Evolutionary conservation across 495 filamentous ascomycete genomes (phyloP), one percentile per base, ranked within the genome.

Genomic region (Xylaria flabelliformis): DNA sequence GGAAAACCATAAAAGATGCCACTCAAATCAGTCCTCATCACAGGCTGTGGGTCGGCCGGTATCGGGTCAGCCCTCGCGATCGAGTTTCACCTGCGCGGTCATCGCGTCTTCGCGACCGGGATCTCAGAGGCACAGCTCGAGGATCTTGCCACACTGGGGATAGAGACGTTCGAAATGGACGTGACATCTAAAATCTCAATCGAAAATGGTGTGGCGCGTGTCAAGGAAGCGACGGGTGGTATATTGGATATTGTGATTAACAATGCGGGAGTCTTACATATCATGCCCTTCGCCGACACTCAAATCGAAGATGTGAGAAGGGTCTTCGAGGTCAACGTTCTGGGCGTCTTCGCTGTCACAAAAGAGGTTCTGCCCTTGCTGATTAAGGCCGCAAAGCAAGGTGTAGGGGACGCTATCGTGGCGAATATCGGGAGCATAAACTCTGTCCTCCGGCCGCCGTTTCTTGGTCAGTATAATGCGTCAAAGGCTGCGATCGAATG

Each of bases 311-410:
- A 73, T 1, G 85, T 81, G 0, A 83, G 83, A 66, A 74, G 75
- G 1, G 70, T 90, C 0, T 88, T 87, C 73, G 85, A 90, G 19
- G 77, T 84, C 42, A 91, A 91, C 70, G 81, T 91, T 32, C 85
- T 87, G 73, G 84, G 81, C 13, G 74, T 81, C 2, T 75, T 91
- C 50, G 80, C 80, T 19, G 82, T 89, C 36, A 88, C 85, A 4
- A 80, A 86, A 67, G 85, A 83, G 0, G 90, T 91, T 74, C 56
- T 84, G 8, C 84, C 85, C 9, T 75, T 90, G 15, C 69, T 91
- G 29, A 80, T 88, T 5, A 68, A 75, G 4, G 78, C 84, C 1
- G 71, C 74, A 1, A 64, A 64, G 61, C 61, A 64, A 39, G 39
- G 39, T 29, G 21, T 12, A 19, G 39, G 63, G 15, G 63, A 65